Conservation (phyloP, 192 early-diverging fungal species). For the Backusella circina region DNA sequence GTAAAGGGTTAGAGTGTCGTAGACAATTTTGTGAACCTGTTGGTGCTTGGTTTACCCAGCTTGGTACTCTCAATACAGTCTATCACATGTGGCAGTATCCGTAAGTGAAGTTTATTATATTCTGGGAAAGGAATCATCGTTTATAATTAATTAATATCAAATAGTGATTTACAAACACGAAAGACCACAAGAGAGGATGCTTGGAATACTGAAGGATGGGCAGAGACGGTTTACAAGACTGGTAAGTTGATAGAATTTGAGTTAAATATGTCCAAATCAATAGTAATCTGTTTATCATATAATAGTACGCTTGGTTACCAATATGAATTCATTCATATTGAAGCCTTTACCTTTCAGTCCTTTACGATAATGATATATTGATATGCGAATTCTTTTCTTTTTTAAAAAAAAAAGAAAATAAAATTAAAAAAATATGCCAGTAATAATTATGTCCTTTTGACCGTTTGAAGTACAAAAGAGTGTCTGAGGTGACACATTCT, state of each 20-base stretch:
- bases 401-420: neutral
- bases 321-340: conserved; percentile 83
- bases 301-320: conserved; percentile 72
- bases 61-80: conserved; percentile 83
- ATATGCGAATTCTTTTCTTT: neutral
- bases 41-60: conserved; percentile 95
- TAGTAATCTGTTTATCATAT: neutral
- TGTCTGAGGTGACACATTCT: too few relatives aligned
- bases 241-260: conserved; percentile 35
- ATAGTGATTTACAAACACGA: conserved; percentile 79
- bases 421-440: neutral
- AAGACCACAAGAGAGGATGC: conserved; percentile 88
- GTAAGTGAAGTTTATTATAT: conserved; percentile 6
- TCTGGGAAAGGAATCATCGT: neutral
- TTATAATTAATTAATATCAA: neutral
- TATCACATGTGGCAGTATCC: conserved; percentile 71
- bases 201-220: conserved; percentile 94
- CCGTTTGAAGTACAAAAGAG: too few relatives aligned
- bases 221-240: conserved; percentile 88
- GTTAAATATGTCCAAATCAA: too few relatives aligned
- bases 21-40: conserved; percentile 87
- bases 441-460: too few relatives aligned
- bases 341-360: conserved; percentile 75
- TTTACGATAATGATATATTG: conserved; percentile 68
- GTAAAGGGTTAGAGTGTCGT: conserved; percentile 83